Conservation (phyloP, 257 asterid genomes). For the Rubia yunnanensis region DNA sequence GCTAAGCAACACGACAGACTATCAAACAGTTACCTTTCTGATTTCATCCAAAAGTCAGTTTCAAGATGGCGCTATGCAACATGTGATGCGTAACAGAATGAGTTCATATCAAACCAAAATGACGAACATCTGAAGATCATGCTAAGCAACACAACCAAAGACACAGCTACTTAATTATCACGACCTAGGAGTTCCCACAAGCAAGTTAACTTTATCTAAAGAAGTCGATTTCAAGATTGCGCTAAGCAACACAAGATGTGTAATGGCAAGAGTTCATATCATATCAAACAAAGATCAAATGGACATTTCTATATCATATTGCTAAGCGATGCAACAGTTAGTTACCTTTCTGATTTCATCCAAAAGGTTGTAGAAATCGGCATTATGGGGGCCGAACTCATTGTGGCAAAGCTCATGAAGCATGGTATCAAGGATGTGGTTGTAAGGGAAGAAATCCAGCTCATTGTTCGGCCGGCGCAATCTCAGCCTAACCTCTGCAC, state of each 20-base stretch:
- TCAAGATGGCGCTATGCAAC: not conserved
- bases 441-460: constrained; percentile 63
- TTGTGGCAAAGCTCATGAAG: constrained; percentile 95
- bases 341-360: constrained; percentile 71
- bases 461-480: constrained; percentile 68
- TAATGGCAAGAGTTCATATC: too few species aligned
- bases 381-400: constrained; percentile 66
- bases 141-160: not conserved
- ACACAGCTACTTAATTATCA: too few species aligned
- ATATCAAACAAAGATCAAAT: not conserved
- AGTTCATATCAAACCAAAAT: too few species aligned
- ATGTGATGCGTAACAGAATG: too few species aligned
- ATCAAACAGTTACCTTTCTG: too few species aligned
- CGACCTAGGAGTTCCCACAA: not conserved
- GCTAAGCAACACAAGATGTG: not conserved
- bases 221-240: not conserved
- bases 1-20: too few species aligned
- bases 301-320: not conserved
- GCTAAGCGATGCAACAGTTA: not conserved
- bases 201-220: not conserved
- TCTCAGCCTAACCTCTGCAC: constrained; percentile 69
- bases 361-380: constrained; percentile 75
- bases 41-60: too few species aligned
- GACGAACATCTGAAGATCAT: too few species aligned
- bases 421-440: constrained; percentile 70